Conservation (phyloP, 345 rosid species). For the Aquilaria sinensis region DNA sequence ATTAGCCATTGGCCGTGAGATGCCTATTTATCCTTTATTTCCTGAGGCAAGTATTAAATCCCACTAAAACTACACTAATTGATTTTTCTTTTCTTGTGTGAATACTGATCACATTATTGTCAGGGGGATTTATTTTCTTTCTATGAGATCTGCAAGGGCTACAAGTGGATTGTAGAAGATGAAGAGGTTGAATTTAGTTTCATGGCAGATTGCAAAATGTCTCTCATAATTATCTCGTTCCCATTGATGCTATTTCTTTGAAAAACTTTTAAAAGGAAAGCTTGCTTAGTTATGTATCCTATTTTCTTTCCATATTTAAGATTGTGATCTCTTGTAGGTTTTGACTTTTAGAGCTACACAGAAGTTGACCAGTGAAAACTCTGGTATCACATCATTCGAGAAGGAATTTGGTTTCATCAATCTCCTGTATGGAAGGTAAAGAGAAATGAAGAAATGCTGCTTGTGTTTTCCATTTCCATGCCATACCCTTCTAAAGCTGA, state of each 20-base stretch:
- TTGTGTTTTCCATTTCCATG: no score
- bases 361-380: conserved; percentile 20
- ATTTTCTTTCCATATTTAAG: no score
- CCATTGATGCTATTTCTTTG: neutral
- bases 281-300: neutral
- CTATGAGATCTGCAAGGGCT: conserved; percentile 71
- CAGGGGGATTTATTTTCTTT: conserved; percentile 84
- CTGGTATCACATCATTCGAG: conserved; percentile 23
- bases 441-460: neutral
- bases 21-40: conserved; percentile 79
- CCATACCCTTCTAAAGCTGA: no score
- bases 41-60: conserved; percentile 50
- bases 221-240: conserved; percentile 8
- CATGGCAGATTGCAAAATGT: neutral
- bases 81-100: conserved; percentile 9
- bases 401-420: conserved; percentile 50
- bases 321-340: conserved; percentile 40
- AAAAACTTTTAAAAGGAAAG: neutral
- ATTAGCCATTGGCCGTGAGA: conserved; percentile 63
- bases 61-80: conserved; percentile 13
- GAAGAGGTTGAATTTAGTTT: conserved; percentile 45
- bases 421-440: conserved; percentile 76
- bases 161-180: conserved; percentile 71
- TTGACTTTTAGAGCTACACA: conserved; percentile 36
- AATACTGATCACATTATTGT: conserved; percentile 20